A percentile compares a stretch with the other conserved stretches of the same genome.
These are phyloP conservation scores for Quercus aquifolioides DNA, from an alignment of 306 rosid species.

Conservation along the genomic window DNA sequence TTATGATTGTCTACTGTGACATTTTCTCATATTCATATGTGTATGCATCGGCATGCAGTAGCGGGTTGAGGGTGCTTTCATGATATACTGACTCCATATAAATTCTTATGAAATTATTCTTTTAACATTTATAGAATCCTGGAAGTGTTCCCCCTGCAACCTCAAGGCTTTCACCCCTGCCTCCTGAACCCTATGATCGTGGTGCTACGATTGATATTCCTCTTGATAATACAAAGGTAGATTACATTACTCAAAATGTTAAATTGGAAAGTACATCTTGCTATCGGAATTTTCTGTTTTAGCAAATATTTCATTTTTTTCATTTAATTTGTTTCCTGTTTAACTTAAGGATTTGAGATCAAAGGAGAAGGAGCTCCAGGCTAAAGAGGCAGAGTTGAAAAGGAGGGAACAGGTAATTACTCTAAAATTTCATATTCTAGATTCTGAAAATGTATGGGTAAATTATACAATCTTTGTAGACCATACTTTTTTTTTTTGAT, in stretches of 20 bases:
- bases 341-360: slow-evolving; percentile 54
- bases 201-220: slow-evolving; percentile 75
- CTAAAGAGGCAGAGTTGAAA: slow-evolving; percentile 80
- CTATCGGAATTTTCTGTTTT: slow-evolving; percentile 14
- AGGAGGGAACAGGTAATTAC: slow-evolving; percentile 80
- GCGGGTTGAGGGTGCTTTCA: background rate
- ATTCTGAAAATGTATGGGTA: background rate
- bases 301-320: slow-evolving; percentile 6
- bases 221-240: slow-evolving; percentile 57
- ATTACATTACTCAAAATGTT: slow-evolving; percentile 18
- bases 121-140: slow-evolving; percentile 42
- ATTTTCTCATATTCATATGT: background rate
- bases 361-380: slow-evolving; percentile 87
- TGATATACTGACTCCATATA: background rate
- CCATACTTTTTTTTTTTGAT: too few relatives aligned
- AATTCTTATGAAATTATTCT: background rate
- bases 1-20: background rate
- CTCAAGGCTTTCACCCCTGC: slow-evolving; percentile 74
- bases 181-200: slow-evolving; percentile 78
- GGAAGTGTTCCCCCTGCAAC: slow-evolving; percentile 58
- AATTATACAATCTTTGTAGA: background rate
- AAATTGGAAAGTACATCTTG: slow-evolving; percentile 10
- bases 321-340: background rate
- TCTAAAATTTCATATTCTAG: slow-evolving; percentile 13
- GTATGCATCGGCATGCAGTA: background rate